phyloP scores from a whole-genome alignment of 768 basidiomycete genomes.

The Boletus coccyginus region DNA sequence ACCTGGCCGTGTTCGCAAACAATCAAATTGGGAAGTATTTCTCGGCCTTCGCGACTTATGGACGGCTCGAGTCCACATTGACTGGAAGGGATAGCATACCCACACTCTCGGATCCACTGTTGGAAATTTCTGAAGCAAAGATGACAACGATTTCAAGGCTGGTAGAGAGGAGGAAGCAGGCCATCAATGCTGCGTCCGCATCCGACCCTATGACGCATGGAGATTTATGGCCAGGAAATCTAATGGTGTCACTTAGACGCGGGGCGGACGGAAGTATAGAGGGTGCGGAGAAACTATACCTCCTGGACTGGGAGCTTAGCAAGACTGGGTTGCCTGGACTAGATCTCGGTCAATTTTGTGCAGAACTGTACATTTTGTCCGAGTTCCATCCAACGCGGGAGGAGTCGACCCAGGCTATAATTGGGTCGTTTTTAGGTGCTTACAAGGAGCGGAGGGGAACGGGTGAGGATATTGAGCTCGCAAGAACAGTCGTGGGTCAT shows the following conservation, averaged over 20 bases:
- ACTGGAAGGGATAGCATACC: constrained; percentile 30
- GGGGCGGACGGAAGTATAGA: constrained; percentile 23
- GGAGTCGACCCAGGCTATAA: constrained; percentile 35
- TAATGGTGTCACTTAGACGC: constrained; percentile 43
- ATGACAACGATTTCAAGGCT: constrained; percentile 35
- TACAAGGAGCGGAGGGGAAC: constrained; percentile 36
- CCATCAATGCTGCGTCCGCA: constrained; percentile 29
- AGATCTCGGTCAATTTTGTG: constrained; percentile 64
- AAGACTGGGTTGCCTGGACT: constrained; percentile 55
- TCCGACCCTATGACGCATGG: constrained; percentile 41
- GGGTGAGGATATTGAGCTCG: constrained; percentile 26
- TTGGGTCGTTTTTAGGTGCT: constrained; percentile 43
- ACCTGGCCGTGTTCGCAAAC: constrained; percentile 38
- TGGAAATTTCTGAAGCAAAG: constrained; percentile 38
- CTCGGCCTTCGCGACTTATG: constrained; percentile 43
- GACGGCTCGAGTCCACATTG: constrained; percentile 41
- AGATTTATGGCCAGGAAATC: constrained; percentile 74
- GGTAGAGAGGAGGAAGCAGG: constrained; percentile 27
- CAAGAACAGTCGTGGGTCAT: constrained; percentile 41
- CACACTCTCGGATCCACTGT: constrained; percentile 40
- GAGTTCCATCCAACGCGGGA: constrained; percentile 44
- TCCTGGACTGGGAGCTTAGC: constrained; percentile 67
- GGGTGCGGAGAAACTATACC: constrained; percentile 39
- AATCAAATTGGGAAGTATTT: constrained; percentile 42
- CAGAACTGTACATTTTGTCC: constrained; percentile 52